A percentile compares a stretch with the other conserved stretches of the same genome.
These are phyloP conservation scores for Teratosphaeria nubilosa DNA, from an alignment of 2,329 filamentous ascomycete genomes.

Conservation along the genomic window DNA sequence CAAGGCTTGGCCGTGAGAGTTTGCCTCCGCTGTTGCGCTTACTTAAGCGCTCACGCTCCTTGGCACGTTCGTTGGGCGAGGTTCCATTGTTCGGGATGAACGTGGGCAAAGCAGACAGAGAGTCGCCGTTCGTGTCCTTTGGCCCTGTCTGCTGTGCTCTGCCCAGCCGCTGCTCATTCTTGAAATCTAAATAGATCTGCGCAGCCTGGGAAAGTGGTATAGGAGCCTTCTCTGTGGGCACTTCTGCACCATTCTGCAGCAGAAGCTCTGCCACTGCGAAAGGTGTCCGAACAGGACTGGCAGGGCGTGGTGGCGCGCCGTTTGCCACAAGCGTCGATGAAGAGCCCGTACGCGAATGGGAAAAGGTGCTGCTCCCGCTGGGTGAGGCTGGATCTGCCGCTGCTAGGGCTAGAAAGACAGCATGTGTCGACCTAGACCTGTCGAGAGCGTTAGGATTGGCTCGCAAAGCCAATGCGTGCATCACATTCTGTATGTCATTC, in stretches of 20 bases:
- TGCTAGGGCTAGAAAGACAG: conserved; percentile 81
- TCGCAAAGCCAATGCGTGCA: conserved; percentile 77
- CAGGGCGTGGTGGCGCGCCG: conserved; percentile 28
- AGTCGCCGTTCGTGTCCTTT: conserved; percentile 40
- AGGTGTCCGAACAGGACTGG: conserved; percentile 38
- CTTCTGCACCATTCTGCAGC: conserved; percentile 85
- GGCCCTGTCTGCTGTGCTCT: conserved; percentile 13
- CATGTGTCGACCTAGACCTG: conserved; percentile 76
- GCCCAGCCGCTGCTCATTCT: conserved; percentile 38
- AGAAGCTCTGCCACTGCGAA: conserved; percentile 88
- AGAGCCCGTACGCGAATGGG: conserved; percentile 28
- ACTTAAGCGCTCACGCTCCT: conserved; percentile 17
- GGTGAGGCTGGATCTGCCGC: conserved; percentile 85
- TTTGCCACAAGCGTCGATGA: conserved; percentile 22
- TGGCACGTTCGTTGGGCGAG: conserved; percentile 7
- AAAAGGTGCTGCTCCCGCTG: conserved; percentile 42
- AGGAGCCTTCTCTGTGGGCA: conserved; percentile 63
- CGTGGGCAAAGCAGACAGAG: conserved; percentile 51
- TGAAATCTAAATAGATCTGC: conserved; percentile 76
- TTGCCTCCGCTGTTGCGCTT: conserved; percentile 17
- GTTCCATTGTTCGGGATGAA: conserved; percentile 29
- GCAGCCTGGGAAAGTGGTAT: conserved; percentile 77
- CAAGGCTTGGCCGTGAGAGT: conserved; percentile 10
- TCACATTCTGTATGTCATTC: conserved; percentile 87
- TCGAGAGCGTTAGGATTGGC: conserved; percentile 83